These are phyloP conservation scores for Rhododendron ovatum DNA, from an alignment of 148 eudicot species.

Conservation along the genomic window DNA sequence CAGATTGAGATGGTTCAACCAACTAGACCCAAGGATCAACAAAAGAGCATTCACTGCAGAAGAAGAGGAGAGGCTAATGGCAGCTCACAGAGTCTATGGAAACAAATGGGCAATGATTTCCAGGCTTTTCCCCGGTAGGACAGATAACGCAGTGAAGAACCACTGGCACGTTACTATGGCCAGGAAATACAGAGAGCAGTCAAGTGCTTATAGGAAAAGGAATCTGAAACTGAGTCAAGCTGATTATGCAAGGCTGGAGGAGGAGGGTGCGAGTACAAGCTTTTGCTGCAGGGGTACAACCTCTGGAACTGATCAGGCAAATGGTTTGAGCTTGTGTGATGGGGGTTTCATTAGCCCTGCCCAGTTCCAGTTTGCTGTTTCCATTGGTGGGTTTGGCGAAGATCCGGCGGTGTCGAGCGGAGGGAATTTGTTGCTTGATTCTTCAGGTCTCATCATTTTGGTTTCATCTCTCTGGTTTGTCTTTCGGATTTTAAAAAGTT, in stretches of 20 bases:
- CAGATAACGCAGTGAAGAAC: conserved; percentile 90
- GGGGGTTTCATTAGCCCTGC: conserved; percentile 3
- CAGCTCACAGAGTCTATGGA: conserved; percentile 71
- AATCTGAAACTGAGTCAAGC: conserved; percentile 16
- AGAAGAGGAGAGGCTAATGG: conserved; percentile 70
- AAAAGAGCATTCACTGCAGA: conserved; percentile 73
- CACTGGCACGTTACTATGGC: conserved; percentile 97
- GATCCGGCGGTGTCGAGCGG: not conserved
- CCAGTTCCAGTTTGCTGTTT: conserved; percentile 20
- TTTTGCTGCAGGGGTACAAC: not conserved
- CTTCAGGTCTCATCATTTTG: conserved; percentile 21
- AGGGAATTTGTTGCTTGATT: not conserved
- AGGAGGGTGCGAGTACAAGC: not conserved
- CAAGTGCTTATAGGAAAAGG: conserved; percentile 48
- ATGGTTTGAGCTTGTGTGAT: not conserved
- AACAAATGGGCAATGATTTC: conserved; percentile 94
- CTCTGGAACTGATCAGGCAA: conserved; percentile 3
- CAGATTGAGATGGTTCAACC: conserved; percentile 90
- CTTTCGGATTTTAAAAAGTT: not conserved
- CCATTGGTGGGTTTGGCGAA: conserved; percentile 14
- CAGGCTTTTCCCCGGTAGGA: conserved; percentile 75
- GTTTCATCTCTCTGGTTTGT: conserved; percentile 31
- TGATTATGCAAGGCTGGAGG: not conserved
- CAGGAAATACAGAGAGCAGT: conserved; percentile 66
- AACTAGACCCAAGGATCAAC: conserved; percentile 82